These are phyloP conservation scores for Rubia occidens DNA, from an alignment of 305 asterid genomes.

Conservation along the genomic window DNA sequence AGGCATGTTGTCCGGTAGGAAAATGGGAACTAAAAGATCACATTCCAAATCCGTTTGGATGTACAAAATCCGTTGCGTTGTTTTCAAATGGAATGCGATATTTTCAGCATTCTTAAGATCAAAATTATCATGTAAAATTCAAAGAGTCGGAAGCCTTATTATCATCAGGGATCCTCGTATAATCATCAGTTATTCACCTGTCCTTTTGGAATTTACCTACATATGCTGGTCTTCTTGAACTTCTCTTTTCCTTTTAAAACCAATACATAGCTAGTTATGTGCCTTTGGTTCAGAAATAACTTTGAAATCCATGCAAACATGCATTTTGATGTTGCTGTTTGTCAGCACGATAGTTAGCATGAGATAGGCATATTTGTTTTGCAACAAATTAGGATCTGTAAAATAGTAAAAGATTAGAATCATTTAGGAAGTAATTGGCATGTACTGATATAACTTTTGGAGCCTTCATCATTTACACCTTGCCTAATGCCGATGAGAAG, in stretches of 20 bases:
- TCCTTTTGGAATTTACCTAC: not conserved
- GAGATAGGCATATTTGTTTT: not conserved
- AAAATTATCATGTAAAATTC: not conserved
- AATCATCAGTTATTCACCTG: conserved; percentile 3
- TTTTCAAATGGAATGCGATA: not conserved
- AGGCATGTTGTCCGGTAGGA: not conserved
- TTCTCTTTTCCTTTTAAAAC: not conserved
- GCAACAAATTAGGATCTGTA: not conserved
- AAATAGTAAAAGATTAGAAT: not conserved
- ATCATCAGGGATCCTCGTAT: not conserved
- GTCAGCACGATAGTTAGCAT: not conserved
- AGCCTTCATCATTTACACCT: not conserved
- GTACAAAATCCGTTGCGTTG: not conserved
- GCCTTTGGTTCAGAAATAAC: not conserved
- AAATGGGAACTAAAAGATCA: not conserved
- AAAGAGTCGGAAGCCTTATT: not conserved
- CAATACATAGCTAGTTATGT: not conserved
- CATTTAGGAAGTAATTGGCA: not conserved
- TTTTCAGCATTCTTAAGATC: not conserved
- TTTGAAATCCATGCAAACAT: not conserved
- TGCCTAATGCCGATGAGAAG: not conserved
- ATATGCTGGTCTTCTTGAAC: not conserved
- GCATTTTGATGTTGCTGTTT: conserved; percentile 1
- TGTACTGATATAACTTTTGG: not conserved
- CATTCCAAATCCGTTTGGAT: not conserved